phyloP scores from a whole-genome alignment of 345 rosid genomes.

The Eucalyptus curtisii region DNA sequence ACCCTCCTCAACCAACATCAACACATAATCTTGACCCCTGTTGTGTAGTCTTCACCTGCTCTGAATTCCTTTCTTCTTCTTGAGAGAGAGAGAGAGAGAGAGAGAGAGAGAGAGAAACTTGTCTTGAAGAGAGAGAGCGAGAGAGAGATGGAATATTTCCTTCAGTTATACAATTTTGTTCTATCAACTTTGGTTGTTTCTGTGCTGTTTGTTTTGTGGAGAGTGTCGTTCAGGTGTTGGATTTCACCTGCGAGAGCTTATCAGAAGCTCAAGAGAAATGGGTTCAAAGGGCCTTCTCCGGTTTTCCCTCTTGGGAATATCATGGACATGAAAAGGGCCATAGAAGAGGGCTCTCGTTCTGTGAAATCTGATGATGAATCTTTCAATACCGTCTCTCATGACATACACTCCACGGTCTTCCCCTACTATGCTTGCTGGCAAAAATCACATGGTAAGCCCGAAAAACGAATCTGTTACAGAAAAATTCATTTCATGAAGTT shows the following conservation, averaged over 20 bases:
- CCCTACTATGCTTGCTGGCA: constrained; percentile 87
- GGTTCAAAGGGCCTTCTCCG: constrained; percentile 74
- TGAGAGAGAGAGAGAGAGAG: background rate
- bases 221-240: constrained; percentile 44
- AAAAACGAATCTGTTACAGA: background rate
- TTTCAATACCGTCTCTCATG: constrained; percentile 30
- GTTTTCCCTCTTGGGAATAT: constrained; percentile 75
- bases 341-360: background rate
- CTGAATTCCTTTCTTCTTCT: background rate
- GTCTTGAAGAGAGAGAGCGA: background rate
- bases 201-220: constrained; percentile 17
- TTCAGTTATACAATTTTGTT: background rate
- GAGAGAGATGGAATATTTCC: constrained; percentile 1
- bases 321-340: constrained; percentile 38
- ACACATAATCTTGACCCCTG: background rate
- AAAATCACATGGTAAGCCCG: constrained; percentile 41
- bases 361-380: background rate
- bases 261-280: constrained; percentile 42
- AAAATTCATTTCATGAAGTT: background rate
- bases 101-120: background rate
- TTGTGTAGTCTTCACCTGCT: background rate
- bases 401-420: constrained; percentile 70
- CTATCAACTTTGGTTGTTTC: background rate
- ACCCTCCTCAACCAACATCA: background rate
- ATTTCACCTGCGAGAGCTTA: constrained; percentile 37